Evolutionary conservation across 106 monocot genomes (phyloP).

Genomic region (Agapanthus africanus): DNA sequence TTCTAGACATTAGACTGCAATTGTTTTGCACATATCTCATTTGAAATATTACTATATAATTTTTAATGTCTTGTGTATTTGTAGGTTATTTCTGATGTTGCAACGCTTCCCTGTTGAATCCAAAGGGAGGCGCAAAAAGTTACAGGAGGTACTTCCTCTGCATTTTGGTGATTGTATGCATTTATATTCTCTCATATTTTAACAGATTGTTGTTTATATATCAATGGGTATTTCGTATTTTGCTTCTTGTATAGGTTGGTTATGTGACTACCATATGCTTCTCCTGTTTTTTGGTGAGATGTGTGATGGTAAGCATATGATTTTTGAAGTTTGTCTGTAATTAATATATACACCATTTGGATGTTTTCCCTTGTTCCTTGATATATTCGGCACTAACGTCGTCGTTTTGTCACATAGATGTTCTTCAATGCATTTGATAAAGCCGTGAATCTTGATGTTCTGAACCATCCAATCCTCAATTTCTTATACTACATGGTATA

Average conservation of each 20-base stretch:
- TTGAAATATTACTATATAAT: background rate
- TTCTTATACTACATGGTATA: constrained; percentile 83
- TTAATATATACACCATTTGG: background rate
- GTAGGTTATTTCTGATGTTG: constrained; percentile 93
- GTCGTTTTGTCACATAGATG: constrained; percentile 40
- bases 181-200: background rate
- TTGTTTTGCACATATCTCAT: background rate
- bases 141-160: constrained; percentile 70
- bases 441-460: constrained; percentile 76
- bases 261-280: constrained; percentile 90
- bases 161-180: background rate
- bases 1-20: background rate
- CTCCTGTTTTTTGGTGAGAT: constrained; percentile 81
- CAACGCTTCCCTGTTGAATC: constrained; percentile 89
- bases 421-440: constrained; percentile 72
- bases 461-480: constrained; percentile 80
- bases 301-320: constrained; percentile 56
- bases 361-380: background rate
- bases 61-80: background rate
- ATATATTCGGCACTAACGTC: background rate
- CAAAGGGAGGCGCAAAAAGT: constrained; percentile 84
- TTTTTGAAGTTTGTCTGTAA: background rate
- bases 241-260: constrained; percentile 59
- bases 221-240: background rate
- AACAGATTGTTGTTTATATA: background rate